Base-by-base conservation (phyloP, 1,139 yeast species). In the Arxiozyma slooffiae region DNA sequence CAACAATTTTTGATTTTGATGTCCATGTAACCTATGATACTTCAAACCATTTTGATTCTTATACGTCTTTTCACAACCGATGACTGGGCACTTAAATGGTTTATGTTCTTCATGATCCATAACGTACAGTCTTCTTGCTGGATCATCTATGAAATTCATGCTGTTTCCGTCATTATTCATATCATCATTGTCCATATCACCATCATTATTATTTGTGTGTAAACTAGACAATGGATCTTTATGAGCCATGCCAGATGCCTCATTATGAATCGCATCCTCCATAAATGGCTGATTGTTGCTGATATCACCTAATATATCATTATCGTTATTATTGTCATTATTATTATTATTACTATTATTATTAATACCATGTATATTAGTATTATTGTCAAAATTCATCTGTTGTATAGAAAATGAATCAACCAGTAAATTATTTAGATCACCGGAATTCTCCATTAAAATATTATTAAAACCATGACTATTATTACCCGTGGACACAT, bases 11-110 rank as follows among this genome's bases (percentile, higher is more conserved):
- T 92, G 98, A 64, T 92, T 90, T 70, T 89, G 97, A 69, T 92
- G 98, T 47, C 99, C 99, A 68, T 92, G 99, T 57, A 87, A 74
- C 58, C 96, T 78, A 70, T 92, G 99, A 70, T 92, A 92, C 68
- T 92, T 92, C 64, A 92, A 76, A 16, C 99, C 99, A 66, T 92
- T 92, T 71, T 92, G 98, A 69, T 92, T 92, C 73, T 92, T 92
- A 71, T 92, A 92, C 38, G 94, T 90, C 74, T 92, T 92, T 62
- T 90, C 97, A 70, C 99, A 92, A 7, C 98, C 98, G 63, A 89
- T 86, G 41, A 92, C 98, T 0, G 97, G 98, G 71, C 99, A 92
- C 67, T 85, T 89, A 73, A 85, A 92, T 22, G 99, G 98, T 68
- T 92, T 85, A 66, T 88, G 88, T 61, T 89, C 96, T 54, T 86